Evolutionary conservation across 139 green algal genomes (phyloP).

Genomic region (Chlamydomonas applanata): DNA sequence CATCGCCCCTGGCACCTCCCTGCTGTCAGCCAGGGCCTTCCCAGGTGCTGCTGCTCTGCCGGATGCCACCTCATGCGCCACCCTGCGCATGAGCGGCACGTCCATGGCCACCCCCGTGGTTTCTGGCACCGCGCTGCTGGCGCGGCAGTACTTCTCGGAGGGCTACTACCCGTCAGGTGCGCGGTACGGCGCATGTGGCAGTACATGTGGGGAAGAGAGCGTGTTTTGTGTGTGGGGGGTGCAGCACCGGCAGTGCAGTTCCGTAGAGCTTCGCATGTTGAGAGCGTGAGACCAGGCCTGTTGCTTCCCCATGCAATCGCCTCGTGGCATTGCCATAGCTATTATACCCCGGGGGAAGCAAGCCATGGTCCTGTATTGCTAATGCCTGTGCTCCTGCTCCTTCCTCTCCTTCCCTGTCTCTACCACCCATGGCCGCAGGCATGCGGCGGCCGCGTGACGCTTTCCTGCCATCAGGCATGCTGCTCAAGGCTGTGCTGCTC

Average conservation of each 20-base stretch:
- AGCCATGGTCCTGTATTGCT: no score
- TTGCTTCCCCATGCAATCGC: neutral
- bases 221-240: no score
- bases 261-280: no score
- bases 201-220: no score
- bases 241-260: no score
- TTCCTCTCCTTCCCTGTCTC: no score
- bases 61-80: neutral
- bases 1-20: slow-evolving; percentile 57
- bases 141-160: slow-evolving; percentile 84
- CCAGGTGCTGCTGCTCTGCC: neutral
- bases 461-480: slow-evolving; percentile 43
- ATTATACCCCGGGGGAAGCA: no score
- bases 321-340: no score
- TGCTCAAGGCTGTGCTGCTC: slow-evolving; percentile 86
- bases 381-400: no score
- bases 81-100: slow-evolving; percentile 54
- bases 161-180: slow-evolving; percentile 57
- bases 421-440: neutral
- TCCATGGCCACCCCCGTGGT: slow-evolving; percentile 86
- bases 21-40: no score
- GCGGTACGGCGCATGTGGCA: neutral
- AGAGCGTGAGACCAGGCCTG: neutral
- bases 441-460: neutral
- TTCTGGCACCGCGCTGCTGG: slow-evolving; percentile 51